Evolutionary conservation across 2,329 filamentous ascomycete genomes (phyloP).

Genomic region (Tolypocladium inflatum): DNA sequence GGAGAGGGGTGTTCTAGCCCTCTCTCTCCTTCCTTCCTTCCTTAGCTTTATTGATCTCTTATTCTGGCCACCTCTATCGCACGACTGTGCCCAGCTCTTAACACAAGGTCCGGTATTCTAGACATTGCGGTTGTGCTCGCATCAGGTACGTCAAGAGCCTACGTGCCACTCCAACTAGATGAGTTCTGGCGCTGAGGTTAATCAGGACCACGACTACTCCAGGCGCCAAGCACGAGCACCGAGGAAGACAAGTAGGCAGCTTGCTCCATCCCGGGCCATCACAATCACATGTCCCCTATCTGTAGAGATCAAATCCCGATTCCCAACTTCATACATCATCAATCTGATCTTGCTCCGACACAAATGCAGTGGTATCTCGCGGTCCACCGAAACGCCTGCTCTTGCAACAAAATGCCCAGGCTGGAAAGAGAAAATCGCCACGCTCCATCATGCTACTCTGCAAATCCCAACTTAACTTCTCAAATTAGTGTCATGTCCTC

Average conservation of each 20-base stretch:
- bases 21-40: no score
- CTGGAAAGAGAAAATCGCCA: background rate
- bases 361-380: background rate
- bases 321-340: background rate
- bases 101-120: no score
- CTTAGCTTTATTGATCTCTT: no score
- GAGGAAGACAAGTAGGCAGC: background rate
- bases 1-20: no score
- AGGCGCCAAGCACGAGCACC: no score
- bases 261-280: background rate
- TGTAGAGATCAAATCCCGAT: background rate
- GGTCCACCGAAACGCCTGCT: background rate
- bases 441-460: background rate
- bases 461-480: no score
- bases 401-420: background rate
- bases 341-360: background rate
- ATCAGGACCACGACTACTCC: background rate
- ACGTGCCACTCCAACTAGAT: background rate
- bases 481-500: background rate
- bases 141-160: background rate
- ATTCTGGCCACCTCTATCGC: no score
- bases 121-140: no score
- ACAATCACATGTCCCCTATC: no score
- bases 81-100: no score
- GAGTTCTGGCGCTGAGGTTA: background rate